Evolutionary conservation across 331 rosid genomes (phyloP), one percentile per base, ranked within the genome.

Genomic region (Arachis monticola): DNA sequence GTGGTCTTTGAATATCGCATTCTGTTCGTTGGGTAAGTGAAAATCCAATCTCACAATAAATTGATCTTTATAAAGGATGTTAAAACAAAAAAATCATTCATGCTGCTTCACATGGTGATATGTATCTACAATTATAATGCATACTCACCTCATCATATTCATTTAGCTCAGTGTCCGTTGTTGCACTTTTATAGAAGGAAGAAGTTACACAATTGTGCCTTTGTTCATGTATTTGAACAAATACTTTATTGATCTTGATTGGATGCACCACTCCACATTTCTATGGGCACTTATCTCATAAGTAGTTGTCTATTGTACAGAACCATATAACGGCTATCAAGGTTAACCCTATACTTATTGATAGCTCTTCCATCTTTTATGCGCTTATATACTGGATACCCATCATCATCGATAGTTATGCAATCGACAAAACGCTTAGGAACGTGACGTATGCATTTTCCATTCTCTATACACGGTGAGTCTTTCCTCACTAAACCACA

Each of bases 401-500:
- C 63, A 22, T 58, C 38, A 0, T 58, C 62, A 58, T 58, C 62
- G 27, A 58, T 17, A 17, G 12, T 22, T 1, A 38, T 58, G 0
- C 5, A 17, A 0, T 7, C 5, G 0, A 7, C 1, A 6, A 0
- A 58, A 0, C 5, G 5, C 2, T 58, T 17, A 0, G 2, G n/a
- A 7, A 58, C 22, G 0, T 7, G 6, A 1, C 5, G 4, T 22
- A n/a, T 2, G 1, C 62, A 58, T 31, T 7, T 58, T 0, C 62
- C 38, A 27, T 58, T 8, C 22, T 17, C 22, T 17, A 17, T 17
- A 17, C 22, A 56, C 0, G 61, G 61, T 3, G 61, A 14, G 6
- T 2, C 8, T 2, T 1, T 14, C 2, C 8, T 27, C 8, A 12
- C 13, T 6, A 0, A 1, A 30, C 45, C 64, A 5, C 8, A 31